These are phyloP conservation scores for Aschersonia sp. DNA, from an alignment of 2,329 filamentous ascomycete species.

Conservation along the genomic window DNA sequence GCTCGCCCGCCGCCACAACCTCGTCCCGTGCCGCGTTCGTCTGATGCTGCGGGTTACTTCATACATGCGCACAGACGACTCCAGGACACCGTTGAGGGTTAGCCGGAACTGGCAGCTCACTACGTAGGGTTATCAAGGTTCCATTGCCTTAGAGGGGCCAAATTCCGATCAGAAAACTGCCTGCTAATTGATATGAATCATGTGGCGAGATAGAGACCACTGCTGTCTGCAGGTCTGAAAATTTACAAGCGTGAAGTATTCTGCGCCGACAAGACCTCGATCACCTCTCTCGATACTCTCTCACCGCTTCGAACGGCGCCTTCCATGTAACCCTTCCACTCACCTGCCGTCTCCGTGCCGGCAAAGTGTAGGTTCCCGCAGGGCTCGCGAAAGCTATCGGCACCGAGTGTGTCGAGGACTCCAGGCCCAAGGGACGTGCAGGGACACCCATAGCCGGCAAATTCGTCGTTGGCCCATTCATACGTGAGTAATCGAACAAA, in stretches of 20 bases:
- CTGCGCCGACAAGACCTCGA: conserved; percentile 7
- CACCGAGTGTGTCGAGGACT: conserved; percentile 12
- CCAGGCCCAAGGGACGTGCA: conserved; percentile 17
- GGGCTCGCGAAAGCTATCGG: conserved; percentile 9
- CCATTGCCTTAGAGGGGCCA: too few species aligned
- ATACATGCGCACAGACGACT: too few species aligned
- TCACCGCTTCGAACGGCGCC: conserved; percentile 30
- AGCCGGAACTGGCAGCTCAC: too few species aligned
- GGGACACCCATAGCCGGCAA: conserved; percentile 16
- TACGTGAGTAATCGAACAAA: conserved; percentile 6
- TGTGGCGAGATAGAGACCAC: too few species aligned
- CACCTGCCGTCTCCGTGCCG: conserved; percentile 30
- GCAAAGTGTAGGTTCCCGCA: conserved; percentile 31
- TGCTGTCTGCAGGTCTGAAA: background rate
- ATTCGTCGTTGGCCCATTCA: conserved; percentile 18
- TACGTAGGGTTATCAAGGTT: too few species aligned
- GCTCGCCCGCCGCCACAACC: too few species aligned
- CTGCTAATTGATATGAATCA: too few species aligned
- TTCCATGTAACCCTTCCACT: conserved; percentile 39
- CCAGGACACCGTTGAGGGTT: too few species aligned
- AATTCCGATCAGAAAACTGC: too few species aligned
- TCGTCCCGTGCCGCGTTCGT: too few species aligned
- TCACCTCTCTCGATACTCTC: conserved; percentile 25
- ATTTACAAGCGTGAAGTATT: background rate
- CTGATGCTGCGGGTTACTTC: too few species aligned